phyloP scores from a whole-genome alignment of 2,329 filamentous ascomycete species.

The Beauveria rudraprayagi region DNA sequence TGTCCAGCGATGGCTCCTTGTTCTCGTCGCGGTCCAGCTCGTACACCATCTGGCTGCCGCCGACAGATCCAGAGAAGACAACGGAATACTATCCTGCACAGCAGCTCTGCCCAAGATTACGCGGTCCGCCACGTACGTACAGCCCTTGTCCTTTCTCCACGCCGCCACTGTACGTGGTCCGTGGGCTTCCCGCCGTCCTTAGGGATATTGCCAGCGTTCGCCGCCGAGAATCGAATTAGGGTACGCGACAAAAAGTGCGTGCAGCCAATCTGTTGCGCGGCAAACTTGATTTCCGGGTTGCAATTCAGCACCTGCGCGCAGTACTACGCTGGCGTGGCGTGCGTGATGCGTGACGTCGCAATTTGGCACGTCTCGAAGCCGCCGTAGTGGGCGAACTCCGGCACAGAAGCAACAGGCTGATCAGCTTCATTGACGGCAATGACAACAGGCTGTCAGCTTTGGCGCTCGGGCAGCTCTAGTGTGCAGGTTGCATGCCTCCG shows the following conservation, averaged over 20 bases:
- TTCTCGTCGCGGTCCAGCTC: constrained; percentile 17
- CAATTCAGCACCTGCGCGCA: constrained; percentile 17
- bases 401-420: constrained; percentile 17
- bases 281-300: constrained; percentile 20
- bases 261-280: constrained; percentile 18
- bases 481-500: constrained; percentile 11
- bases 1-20: constrained; percentile 17
- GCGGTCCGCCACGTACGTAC: constrained; percentile 15
- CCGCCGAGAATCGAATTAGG: constrained; percentile 19
- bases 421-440: constrained; percentile 18
- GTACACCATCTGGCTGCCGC: constrained; percentile 16
- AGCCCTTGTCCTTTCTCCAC: constrained; percentile 17
- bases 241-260: constrained; percentile 16
- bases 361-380: constrained; percentile 19
- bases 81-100: constrained; percentile 12
- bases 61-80: constrained; percentile 18
- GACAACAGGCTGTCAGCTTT: constrained; percentile 7
- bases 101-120: constrained; percentile 12
- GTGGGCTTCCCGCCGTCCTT: constrained; percentile 15
- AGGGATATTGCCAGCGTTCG: constrained; percentile 18
- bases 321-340: constrained; percentile 19
- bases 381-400: constrained; percentile 19
- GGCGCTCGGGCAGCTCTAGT: too few relatives aligned
- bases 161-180: constrained; percentile 17
- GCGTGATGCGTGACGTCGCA: constrained; percentile 19